Conservation (phyloP, 768 basidiomycete genomes). For the Serendipita vermifera region DNA sequence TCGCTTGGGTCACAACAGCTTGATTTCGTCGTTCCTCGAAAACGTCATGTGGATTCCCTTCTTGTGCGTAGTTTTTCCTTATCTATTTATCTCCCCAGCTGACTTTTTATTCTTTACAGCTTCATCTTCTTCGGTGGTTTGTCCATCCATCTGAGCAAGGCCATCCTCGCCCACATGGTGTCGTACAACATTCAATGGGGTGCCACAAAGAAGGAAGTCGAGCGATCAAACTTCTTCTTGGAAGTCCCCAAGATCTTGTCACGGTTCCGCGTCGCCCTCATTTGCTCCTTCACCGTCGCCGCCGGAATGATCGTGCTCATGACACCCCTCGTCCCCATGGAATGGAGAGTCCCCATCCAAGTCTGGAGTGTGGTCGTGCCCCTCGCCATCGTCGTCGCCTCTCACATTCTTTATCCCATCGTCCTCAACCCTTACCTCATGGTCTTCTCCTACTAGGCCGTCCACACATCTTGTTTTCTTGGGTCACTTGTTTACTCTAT, state of each 20-base stretch:
- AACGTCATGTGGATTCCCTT: conserved; percentile 57
- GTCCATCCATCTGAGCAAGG: conserved; percentile 51
- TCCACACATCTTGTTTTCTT: no score
- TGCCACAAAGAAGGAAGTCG: conserved; percentile 74
- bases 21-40: conserved; percentile 40
- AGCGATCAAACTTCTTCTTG: conserved; percentile 79
- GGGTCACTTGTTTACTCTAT: no score
- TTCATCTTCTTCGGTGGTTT: conserved; percentile 72
- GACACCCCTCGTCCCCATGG: conserved; percentile 40
- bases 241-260: conserved; percentile 76
- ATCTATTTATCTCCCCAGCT: neutral
- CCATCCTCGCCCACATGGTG: conserved; percentile 43
- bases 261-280: conserved; percentile 58
- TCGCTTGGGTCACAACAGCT: conserved; percentile 44
- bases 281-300: conserved; percentile 39
- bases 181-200: conserved; percentile 56
- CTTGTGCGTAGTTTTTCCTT: conserved; percentile 39
- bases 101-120: conserved; percentile 26
- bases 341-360: conserved; percentile 47
- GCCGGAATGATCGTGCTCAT: conserved; percentile 46
- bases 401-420: conserved; percentile 48
- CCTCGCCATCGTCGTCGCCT: conserved; percentile 48
- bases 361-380: conserved; percentile 73
- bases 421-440: conserved; percentile 81
- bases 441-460: conserved; percentile 54